Conservation (phyloP, 352 stramenopile genomes). For the Pythium biforme region DNA sequence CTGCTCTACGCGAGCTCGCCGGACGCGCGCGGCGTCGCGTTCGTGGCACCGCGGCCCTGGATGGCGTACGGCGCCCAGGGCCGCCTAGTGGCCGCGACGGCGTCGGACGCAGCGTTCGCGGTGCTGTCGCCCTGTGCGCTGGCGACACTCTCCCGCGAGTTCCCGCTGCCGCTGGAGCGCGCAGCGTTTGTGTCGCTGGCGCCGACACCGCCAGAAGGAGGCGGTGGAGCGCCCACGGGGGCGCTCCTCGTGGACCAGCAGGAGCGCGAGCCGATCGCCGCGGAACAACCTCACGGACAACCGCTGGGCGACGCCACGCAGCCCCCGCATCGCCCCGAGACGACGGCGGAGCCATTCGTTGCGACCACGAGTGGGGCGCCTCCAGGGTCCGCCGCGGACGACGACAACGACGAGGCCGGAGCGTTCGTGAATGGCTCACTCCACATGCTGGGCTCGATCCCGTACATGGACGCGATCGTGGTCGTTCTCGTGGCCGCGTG, state of each 20-base stretch:
- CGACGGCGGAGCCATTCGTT: too few species aligned
- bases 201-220: background rate
- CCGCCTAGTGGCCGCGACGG: background rate
- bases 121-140: slow-evolving; percentile 7
- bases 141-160: background rate
- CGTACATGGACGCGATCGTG: slow-evolving; percentile 19
- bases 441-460: slow-evolving; percentile 23
- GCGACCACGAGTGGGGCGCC: too few species aligned
- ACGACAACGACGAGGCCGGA: background rate
- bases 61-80: background rate
- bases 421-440: slow-evolving; percentile 19
- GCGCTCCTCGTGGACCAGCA: background rate
- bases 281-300: too few species aligned
- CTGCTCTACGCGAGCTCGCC: background rate
- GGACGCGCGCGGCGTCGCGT: background rate
- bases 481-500: slow-evolving; percentile 25
- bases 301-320: too few species aligned
- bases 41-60: too few species aligned
- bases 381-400: background rate
- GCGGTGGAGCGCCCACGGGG: background rate
- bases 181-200: slow-evolving; percentile 2
- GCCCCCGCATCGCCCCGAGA: too few species aligned
- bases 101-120: background rate
- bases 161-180: slow-evolving; percentile 13
- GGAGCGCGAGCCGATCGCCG: too few species aligned